Evolutionary conservation across 371 early-diverging fungal genomes (phyloP), one percentile per base, ranked within the genome.

Genomic region (Haplosporangium sp.): DNA sequence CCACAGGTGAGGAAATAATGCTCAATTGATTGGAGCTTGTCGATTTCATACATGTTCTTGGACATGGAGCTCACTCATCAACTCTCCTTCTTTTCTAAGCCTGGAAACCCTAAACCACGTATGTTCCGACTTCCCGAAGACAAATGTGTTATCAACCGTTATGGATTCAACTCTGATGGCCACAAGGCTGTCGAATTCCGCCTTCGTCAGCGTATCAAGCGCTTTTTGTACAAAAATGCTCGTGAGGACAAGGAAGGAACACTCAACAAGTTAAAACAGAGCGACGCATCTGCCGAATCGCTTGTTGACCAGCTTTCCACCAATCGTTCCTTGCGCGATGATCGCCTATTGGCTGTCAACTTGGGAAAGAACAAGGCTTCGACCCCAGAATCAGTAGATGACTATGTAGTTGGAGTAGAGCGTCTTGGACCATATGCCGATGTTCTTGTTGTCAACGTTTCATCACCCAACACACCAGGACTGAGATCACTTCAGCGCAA

Each of bases 151-250:
- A 94, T 96, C 70, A 96, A 96, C 84, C 91, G 96, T 39, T 95
- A 95, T 84, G 96, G 96, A 5, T 91, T 96, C 87, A 95, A 95
- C 84, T 93, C 93, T 58, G 92, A 91, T 27, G 96, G 96, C 19
- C 90, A 90, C 71, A 82, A 75, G 17, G 83, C 63, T 10, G 92
- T 90, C 34, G 83, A 72, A 20, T 69, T 85, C 5, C 88, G 94
- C 20, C 86, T 96, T 20, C 84, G 85, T 38, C 76, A 88, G 59
- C 88, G 95, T 42, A 79, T 93, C 76, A 88, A 92, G 85, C 84
- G 86, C 17, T 89, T 85, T 74, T 68, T 90, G 61, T 77, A 87
- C 42, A 72, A 88, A 53, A 84, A 86, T 57, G 75, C 85, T 71
- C 77, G 82, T 53, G 64, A 76, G 63, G 72, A 83, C 52, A 75